Conservation (phyloP, 495 filamentous ascomycete species). For the Tuber brumale region DNA sequence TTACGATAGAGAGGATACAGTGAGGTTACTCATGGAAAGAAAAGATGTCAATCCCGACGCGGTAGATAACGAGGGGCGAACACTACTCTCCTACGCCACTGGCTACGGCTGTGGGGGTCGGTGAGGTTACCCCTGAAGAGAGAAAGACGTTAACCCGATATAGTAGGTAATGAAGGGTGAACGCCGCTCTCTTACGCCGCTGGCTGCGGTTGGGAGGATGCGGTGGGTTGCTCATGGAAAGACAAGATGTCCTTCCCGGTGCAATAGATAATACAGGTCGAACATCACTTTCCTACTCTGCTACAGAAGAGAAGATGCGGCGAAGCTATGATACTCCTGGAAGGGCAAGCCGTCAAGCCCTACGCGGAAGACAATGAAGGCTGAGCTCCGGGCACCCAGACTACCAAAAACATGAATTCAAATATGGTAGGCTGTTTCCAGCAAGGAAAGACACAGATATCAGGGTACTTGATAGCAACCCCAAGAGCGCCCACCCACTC, state of each 20-base stretch:
- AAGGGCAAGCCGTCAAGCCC: slow-evolving; percentile 7
- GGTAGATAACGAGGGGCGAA: background rate
- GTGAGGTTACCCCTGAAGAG: background rate
- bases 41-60: background rate
- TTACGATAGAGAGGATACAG: background rate
- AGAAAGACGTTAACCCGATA: background rate
- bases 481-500: too few relatives aligned
- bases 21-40: background rate
- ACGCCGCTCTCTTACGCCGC: slow-evolving; percentile 19
- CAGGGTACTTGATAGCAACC: too few relatives aligned
- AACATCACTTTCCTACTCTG: slow-evolving; percentile 22
- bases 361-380: slow-evolving; percentile 11
- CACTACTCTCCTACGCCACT: too few relatives aligned
- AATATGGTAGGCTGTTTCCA: background rate
- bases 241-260: slow-evolving; percentile 8
- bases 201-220: slow-evolving; percentile 17
- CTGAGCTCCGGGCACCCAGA: too few relatives aligned
- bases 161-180: background rate
- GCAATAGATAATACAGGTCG: slow-evolving; percentile 14
- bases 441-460: background rate
- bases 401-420: too few relatives aligned
- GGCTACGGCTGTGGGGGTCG: too few relatives aligned
- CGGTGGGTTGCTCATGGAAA: slow-evolving; percentile 26
- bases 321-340: slow-evolving; percentile 26
- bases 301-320: slow-evolving; percentile 23